Base-by-base conservation (phyloP, 2,329 filamentous ascomycete genomes). In the Aspergillus transmontanensis region DNA sequence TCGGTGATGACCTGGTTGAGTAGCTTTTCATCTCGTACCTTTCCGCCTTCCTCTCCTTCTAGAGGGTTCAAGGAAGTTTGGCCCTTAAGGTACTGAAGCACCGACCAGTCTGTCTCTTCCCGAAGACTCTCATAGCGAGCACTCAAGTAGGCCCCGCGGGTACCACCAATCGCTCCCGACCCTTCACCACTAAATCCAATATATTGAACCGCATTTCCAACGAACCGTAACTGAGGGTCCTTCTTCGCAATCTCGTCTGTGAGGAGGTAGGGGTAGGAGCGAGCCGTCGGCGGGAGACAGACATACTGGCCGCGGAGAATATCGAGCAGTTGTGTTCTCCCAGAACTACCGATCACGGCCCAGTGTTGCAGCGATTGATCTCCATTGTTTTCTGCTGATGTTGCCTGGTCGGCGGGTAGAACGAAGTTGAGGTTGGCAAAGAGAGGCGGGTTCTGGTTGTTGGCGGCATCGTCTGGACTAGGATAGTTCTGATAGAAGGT, bases 61-160 rank as follows among this genome's bases (percentile, higher is more conserved):
- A 88, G 79, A 0, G 92, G 87, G 72, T 98, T 97, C 64, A 97
- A 82, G 64, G 94, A 87, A 3, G 90, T 96, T 72, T 95, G 90
- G 0, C 93, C 93, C 16, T 88, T 85, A 21, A 99, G 79, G 74
- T 93, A 98, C 78, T 96, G 89, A 58, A 85, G 80, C 2, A 98
- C 84, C 0, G 90, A 92, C 78, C 94, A 96, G 76, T 98, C 95
- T 1, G 91, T 96, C 59, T 88, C 89, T 78, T 97, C 94, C 36
- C 92, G 85, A 43, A 90, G 83, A 63, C 91, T 94, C 82, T 99
- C 95, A 76, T 98, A 99, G 45, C 95, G 85, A 19, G 93, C 93
- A 63, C 92, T 93, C 21, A 98, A 81, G 75, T 97, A 97, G 5
- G 93, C 89, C 23, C 91, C 90, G n/a, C 87, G 76, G 6, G 78